Evolutionary conservation across 768 basidiomycete species (phyloP).

Genomic region (Tricholomella constricta): DNA sequence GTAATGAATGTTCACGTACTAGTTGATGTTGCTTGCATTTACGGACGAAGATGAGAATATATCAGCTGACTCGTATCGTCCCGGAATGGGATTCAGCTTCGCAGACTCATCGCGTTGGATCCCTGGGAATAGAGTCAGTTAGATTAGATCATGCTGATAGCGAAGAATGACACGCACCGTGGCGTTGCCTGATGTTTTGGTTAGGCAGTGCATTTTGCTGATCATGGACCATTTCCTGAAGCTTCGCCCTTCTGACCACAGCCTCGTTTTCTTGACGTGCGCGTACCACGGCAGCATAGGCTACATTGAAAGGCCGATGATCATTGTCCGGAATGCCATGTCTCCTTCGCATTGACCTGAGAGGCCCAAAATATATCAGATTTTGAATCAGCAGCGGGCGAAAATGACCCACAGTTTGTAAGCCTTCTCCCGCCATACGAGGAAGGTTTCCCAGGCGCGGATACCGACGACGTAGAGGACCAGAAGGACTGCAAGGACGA

Average conservation of each 20-base stretch:
- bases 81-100: constrained; percentile 23
- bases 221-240: constrained; percentile 38
- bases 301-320: constrained; percentile 82
- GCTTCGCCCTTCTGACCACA: constrained; percentile 27
- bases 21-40: constrained; percentile 7
- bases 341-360: constrained; percentile 69
- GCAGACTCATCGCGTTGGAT: constrained; percentile 20
- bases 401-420: constrained; percentile 59
- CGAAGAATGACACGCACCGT: constrained; percentile 36
- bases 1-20: constrained; percentile 9
- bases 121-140: constrained; percentile 20
- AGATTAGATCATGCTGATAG: constrained; percentile 26
- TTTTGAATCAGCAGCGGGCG: constrained; percentile 6
- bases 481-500: constrained; percentile 38
- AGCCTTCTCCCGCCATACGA: constrained; percentile 61
- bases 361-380: constrained; percentile 19
- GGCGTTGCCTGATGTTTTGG: constrained; percentile 47
- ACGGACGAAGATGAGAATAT: constrained; percentile 13
- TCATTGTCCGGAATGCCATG: constrained; percentile 86
- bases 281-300: constrained; percentile 72
- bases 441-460: constrained; percentile 46
- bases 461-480: constrained; percentile 37
- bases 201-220: constrained; percentile 37
- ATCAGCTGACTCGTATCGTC: constrained; percentile 24
- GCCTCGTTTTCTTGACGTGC: constrained; percentile 56